Percentiles rank a stretch among this genome's conserved stretches.
phyloP scores from a whole-genome alignment of 2,329 filamentous ascomycete species.

The Chaetomiaceae sp. region DNA sequence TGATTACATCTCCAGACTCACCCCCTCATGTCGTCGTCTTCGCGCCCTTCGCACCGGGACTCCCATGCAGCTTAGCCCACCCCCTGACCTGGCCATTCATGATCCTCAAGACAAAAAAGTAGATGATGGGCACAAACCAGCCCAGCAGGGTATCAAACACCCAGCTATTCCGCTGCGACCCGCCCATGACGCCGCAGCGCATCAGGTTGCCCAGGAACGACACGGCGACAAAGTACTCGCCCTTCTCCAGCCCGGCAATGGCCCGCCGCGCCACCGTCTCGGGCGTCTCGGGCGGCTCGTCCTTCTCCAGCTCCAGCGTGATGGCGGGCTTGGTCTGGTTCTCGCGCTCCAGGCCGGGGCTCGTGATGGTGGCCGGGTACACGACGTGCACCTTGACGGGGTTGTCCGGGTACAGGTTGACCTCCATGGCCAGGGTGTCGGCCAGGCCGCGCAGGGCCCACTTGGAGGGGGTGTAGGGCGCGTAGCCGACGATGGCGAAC shows the following conservation, averaged over 20 bases:
- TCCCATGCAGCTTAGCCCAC: conserved; percentile 54
- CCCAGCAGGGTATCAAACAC: conserved; percentile 54
- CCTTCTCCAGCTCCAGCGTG: conserved; percentile 72
- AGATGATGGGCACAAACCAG: conserved; percentile 50
- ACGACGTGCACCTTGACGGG: conserved; percentile 73
- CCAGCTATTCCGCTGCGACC: conserved; percentile 54
- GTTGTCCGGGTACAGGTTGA: conserved; percentile 73
- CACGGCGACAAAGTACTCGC: conserved; percentile 74
- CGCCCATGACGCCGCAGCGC: conserved; percentile 56
- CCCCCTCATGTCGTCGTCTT: conserved; percentile 1
- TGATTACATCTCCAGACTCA: background rate
- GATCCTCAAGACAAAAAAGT: conserved; percentile 53
- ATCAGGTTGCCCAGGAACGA: conserved; percentile 68
- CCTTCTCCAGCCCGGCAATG: conserved; percentile 71
- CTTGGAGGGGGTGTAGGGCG: conserved; percentile 78
- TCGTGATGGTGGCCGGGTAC: conserved; percentile 77
- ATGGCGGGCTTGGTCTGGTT: conserved; percentile 74
- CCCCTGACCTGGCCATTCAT: conserved; percentile 54
- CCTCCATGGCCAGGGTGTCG: conserved; percentile 78
- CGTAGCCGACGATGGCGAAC: conserved; percentile 75
- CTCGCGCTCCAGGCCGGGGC: conserved; percentile 70
- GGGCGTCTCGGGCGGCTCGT: conserved; percentile 74
- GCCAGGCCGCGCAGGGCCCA: conserved; percentile 77
- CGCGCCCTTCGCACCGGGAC: conserved; percentile 37
- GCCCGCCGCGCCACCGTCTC: conserved; percentile 68